Evolutionary conservation across 1,284 basidiomycete genomes (phyloP).

Genomic region (Ustilago curta): DNA sequence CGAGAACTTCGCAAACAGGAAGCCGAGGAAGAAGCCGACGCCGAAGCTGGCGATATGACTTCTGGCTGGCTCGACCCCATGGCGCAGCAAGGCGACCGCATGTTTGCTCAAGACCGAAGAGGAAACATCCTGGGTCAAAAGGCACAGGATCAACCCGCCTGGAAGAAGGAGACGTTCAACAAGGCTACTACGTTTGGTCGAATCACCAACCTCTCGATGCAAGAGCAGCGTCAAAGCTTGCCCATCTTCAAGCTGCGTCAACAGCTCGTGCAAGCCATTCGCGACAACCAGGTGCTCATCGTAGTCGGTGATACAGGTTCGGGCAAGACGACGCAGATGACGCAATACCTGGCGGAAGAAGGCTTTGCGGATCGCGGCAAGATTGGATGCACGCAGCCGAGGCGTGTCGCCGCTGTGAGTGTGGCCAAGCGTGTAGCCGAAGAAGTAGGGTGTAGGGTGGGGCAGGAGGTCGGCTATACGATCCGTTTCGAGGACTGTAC

Average conservation of each 20-base stretch:
- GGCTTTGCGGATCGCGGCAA: constrained; percentile 87
- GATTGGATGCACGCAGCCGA: constrained; percentile 96
- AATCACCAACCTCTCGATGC: constrained; percentile 88
- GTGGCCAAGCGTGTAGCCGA: constrained; percentile 98
- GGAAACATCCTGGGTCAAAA: constrained; percentile 85
- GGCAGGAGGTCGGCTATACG: constrained; percentile 96
- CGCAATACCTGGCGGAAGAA: constrained; percentile 89
- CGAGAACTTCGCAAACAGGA: constrained; percentile 94
- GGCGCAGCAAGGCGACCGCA: constrained; percentile 85
- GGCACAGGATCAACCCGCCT: constrained; percentile 83
- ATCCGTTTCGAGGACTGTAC: constrained; percentile 99
- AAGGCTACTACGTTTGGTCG: constrained; percentile 97
- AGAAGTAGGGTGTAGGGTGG: constrained; percentile 95
- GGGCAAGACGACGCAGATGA: constrained; percentile 90
- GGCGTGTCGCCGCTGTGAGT: constrained; percentile 99
- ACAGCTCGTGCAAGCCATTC: constrained; percentile 88
- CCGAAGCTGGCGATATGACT: constrained; percentile 90
- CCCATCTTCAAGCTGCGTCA: constrained; percentile 98
- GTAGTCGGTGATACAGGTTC: constrained; percentile 96
- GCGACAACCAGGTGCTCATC: constrained; percentile 91
- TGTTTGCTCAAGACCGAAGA: constrained; percentile 93
- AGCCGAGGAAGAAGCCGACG: constrained; percentile 91
- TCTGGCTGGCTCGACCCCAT: constrained; percentile 98
- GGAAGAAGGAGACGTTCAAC: constrained; percentile 94
- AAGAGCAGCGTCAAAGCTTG: constrained; percentile 89